phyloP scores from a whole-genome alignment of 306 rosid genomes.

The Mimosa bimucronata region DNA sequence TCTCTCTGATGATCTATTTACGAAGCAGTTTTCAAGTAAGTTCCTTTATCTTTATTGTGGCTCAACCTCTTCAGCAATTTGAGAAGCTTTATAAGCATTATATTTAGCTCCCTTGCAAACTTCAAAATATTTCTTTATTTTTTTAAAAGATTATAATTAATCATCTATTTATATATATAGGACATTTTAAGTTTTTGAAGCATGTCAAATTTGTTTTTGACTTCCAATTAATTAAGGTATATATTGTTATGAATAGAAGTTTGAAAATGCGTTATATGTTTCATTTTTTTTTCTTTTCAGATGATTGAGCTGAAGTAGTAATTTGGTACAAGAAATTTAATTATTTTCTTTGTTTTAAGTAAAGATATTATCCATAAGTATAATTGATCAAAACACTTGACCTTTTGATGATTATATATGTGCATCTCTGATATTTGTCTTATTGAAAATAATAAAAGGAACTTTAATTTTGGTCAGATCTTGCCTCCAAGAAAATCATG shows the following conservation, averaged over 20 bases:
- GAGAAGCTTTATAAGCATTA: background rate
- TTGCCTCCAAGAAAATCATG: background rate
- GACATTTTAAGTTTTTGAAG: background rate
- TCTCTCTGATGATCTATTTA: constrained; percentile 6
- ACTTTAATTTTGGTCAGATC: background rate
- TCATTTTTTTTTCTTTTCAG: background rate
- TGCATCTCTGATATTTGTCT: background rate
- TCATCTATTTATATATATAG: background rate
- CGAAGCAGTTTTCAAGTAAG: background rate
- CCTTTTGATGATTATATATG: background rate
- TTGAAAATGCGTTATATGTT: background rate
- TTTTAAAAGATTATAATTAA: background rate
- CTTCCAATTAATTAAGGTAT: too few species aligned
- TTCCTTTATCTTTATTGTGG: background rate
- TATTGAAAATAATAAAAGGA: background rate
- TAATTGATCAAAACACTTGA: background rate
- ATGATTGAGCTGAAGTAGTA: background rate
- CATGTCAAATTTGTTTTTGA: background rate
- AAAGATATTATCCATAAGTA: background rate
- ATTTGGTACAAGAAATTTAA: background rate
- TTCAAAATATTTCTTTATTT: constrained; percentile 5
- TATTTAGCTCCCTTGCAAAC: background rate
- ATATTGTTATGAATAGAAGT: background rate
- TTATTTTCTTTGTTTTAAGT: background rate
- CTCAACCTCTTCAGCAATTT: background rate